These are phyloP conservation scores for Lobosporangium transversale DNA, from an alignment of 192 early-diverging fungal species.

Conservation along the genomic window DNA sequence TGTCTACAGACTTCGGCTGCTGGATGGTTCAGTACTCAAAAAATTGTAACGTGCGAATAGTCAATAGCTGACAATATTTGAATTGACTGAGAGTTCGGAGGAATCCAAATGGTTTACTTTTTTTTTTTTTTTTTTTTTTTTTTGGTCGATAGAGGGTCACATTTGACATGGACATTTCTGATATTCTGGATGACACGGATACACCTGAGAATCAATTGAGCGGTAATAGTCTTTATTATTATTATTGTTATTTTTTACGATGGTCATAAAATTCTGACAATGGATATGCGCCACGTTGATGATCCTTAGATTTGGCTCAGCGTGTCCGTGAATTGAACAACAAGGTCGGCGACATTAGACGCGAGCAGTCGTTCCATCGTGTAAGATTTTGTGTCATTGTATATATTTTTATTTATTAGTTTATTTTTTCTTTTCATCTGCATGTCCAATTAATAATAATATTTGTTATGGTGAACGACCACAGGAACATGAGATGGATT, in stretches of 20 bases:
- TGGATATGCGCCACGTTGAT: too few species aligned
- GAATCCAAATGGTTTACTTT: background rate
- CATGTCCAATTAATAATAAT: background rate
- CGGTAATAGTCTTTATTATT: conserved; percentile 16
- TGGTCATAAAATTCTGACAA: too few species aligned
- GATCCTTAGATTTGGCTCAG: conserved; percentile 67
- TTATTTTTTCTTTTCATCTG: background rate
- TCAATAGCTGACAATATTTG: background rate
- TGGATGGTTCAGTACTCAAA: conserved; percentile 78
- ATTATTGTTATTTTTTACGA: too few species aligned
- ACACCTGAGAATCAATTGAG: conserved; percentile 22
- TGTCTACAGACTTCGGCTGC: conserved; percentile 78
- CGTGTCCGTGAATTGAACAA: conserved; percentile 85
- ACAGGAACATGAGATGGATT: conserved; percentile 89
- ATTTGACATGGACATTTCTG: conserved; percentile 41
- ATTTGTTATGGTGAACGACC: background rate
- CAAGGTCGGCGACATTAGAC: conserved; percentile 81
- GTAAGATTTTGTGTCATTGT: conserved; percentile 55
- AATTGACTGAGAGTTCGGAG: too few species aligned
- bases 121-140: background rate
- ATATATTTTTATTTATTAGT: background rate
- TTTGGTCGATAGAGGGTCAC: conserved; percentile 30
- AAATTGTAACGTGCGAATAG: conserved; percentile 62
- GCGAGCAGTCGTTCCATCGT: conserved; percentile 91
- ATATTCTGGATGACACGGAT: conserved; percentile 27